phyloP scores from a whole-genome alignment of 176 grass and related monocot genomes.

The Themeda triandra region DNA sequence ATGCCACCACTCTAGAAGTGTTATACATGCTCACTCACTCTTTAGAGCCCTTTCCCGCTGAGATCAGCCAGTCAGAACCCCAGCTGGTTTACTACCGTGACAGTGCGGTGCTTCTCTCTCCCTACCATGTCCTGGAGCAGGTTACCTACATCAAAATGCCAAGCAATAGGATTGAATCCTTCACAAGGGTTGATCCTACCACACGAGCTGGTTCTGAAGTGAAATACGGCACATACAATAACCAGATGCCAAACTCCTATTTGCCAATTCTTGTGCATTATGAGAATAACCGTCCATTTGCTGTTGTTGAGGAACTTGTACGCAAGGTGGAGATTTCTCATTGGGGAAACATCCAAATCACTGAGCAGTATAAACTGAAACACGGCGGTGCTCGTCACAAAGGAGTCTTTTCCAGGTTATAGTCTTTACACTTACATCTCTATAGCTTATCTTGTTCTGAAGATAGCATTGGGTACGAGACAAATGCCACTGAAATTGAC shows the following conservation, averaged over 20 bases:
- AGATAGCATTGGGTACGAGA: background rate
- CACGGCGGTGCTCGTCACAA: slow-evolving; percentile 86
- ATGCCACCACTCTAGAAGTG: slow-evolving; percentile 54
- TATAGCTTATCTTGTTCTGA: slow-evolving; percentile 2
- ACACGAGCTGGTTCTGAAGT: slow-evolving; percentile 64
- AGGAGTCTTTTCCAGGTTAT: slow-evolving; percentile 85
- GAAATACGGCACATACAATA: slow-evolving; percentile 68
- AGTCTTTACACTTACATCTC: background rate
- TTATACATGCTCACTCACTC: slow-evolving; percentile 63
- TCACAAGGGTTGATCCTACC: slow-evolving; percentile 67
- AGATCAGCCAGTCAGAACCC: slow-evolving; percentile 72
- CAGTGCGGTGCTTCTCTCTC: slow-evolving; percentile 67
- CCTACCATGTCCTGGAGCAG: slow-evolving; percentile 68
- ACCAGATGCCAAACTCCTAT: slow-evolving; percentile 56
- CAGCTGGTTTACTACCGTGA: slow-evolving; percentile 88
- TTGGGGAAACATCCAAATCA: slow-evolving; percentile 83
- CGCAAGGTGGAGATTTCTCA: slow-evolving; percentile 95
- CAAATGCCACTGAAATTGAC: background rate
- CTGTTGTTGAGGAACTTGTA: slow-evolving; percentile 72
- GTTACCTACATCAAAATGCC: slow-evolving; percentile 62
- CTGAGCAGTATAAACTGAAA: slow-evolving; percentile 83
- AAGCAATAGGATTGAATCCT: slow-evolving; percentile 75
- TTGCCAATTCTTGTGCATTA: slow-evolving; percentile 66
- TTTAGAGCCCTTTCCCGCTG: slow-evolving; percentile 83
- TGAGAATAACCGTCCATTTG: slow-evolving; percentile 78